phyloP scores from a whole-genome alignment of 1,284 basidiomycete species.

The Microbotryum silenes-acaulis region DNA sequence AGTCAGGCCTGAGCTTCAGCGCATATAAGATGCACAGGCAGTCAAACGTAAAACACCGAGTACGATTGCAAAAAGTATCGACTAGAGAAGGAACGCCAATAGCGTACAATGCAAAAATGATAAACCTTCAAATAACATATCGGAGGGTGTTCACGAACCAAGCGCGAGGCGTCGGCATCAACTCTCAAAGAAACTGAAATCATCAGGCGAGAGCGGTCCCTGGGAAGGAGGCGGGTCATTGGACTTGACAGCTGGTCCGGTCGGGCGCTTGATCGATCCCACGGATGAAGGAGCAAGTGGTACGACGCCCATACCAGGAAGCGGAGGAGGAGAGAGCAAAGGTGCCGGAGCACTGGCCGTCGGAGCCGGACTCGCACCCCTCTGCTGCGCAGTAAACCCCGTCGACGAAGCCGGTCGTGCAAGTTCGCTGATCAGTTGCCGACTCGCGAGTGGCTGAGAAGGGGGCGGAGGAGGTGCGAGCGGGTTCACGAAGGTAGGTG shows the following conservation, averaged over 20 bases:
- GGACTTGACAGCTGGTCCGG: too few relatives aligned
- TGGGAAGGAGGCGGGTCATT: too few relatives aligned
- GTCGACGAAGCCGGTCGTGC: not conserved
- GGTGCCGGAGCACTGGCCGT: not conserved
- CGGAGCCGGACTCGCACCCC: not conserved
- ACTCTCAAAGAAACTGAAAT: constrained; percentile 22
- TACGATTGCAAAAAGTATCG: too few relatives aligned
- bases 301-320: too few relatives aligned
- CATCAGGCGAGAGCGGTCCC: constrained; percentile 16
- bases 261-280: not conserved
- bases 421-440: not conserved
- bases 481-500: constrained; percentile 3
- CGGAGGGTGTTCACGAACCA: not conserved
- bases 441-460: constrained; percentile 18
- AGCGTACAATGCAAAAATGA: not conserved
- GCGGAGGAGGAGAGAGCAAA: constrained; percentile 1
- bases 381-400: not conserved
- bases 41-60: too few relatives aligned
- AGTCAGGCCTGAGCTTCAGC: too few relatives aligned
- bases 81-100: not conserved
- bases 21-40: too few relatives aligned
- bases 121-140: not conserved
- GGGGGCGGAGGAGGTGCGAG: constrained; percentile 27
- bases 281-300: not conserved
- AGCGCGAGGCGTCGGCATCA: not conserved